Base-by-base conservation (phyloP, 2,329 filamentous ascomycete species). In the Sporothrix phasma region DNA sequence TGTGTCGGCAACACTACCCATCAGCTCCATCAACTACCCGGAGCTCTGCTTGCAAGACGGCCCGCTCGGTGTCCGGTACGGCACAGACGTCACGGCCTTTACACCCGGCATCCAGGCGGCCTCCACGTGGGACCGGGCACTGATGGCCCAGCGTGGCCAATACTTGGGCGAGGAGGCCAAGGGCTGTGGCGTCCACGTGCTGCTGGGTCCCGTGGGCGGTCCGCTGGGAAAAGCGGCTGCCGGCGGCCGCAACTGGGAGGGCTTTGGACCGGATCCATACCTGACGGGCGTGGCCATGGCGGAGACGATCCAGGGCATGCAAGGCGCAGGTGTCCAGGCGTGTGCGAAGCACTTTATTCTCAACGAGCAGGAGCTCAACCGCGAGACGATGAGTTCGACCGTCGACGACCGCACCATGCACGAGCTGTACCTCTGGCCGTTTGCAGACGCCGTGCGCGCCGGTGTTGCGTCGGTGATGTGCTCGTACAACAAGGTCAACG, bases 211-310 rank as follows among this genome's bases (percentile, higher is more conserved):
- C 5, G 84, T 87, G 0, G 86, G 88, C 74, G 90, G 90, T 0
- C 86, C 90, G 0, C 73, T 95, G 2, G 90, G 90, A 7, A 85
- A 89, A 70, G 83, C 87, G 70, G 86, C 89, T 1, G 79, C 83
- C 56, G 90, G 85, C 37, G 90, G 90, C 0, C 80, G 90, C 43
- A 92, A 90, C 72, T 95, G 90, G 90, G 90, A 94, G 73, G 89
- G 86, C 0, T 94, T 93, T 71, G 88, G 88, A 0, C 80, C 86
- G 0, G 90, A 95, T 71, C 89, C 90, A 0, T 90, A 93, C 61
- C 79, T 94, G 0, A 66, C 84, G 22, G 87, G 86, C 19, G 77
- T 87, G 67, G 84, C 81, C 10, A 82, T 86, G 71, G 78, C 78
- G 17, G 80, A 86, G 72, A 88, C 85, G 0, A 79, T 89, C 63